Evolutionary conservation across 257 asterid genomes (phyloP), one percentile per base, ranked within the genome.

Genomic region (Echites panduratus): DNA sequence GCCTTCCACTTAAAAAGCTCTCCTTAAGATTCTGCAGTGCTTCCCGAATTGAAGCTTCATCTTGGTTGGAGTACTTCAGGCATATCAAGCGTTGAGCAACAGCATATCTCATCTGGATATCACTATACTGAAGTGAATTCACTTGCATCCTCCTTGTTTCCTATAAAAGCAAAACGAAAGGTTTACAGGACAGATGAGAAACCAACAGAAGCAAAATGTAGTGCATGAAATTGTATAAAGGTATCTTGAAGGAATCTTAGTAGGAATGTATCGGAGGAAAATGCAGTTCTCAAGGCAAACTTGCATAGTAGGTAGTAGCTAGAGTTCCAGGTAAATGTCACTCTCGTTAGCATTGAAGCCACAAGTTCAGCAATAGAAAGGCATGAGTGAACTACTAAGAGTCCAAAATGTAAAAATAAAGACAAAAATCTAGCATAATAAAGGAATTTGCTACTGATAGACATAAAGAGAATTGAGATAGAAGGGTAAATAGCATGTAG

Each of bases 11-110:
- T n/a, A 80, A 73, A 64, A 74, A 88, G 72, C 78, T 58, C 78
- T 84, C 92, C 77, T 93, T 91, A 19, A 93, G 98, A 77, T 79
- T 76, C 78, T 85, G 96, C 82, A 91, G 59, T 76, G 96, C 96
- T 74, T 87, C 86, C 52, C 96, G 81, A 27, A 88, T 77, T 17
- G 98, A 86, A 58, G 85, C 90, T 58, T 87, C 92, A 69, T 88
- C 96, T 73, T 93, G 98, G 85, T 87, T 88, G 63, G 97, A 89
- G 75, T 80, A 91, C 81, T 91, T 93, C 76, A 93, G 85, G 90
- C 98, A 93, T 69, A 89, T 81, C 75, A 93, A 82, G 56, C 92
- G 83, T 76, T 93, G 98, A 69, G 88, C 92, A 69, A 79, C 89
- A 40, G 92, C 89, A 79, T 88, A 93, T 52, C 73, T 85, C 95